Conservation (phyloP, 345 rosid species). For the Dipteronia dyeriana region DNA sequence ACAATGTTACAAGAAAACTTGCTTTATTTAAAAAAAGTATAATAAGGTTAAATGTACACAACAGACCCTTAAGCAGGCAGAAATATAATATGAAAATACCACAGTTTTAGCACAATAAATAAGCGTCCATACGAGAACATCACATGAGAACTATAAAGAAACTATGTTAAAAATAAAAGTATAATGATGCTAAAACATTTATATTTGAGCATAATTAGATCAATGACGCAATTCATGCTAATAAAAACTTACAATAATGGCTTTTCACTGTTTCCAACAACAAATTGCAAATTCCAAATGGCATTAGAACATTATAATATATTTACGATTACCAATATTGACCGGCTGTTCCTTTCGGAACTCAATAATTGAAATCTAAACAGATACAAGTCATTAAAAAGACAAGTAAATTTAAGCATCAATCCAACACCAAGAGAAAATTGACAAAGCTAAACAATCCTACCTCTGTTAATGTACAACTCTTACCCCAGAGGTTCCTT, state of each 20-base stretch:
- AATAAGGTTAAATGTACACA: constrained; percentile 4
- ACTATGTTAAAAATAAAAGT: not conserved
- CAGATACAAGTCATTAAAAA: not conserved
- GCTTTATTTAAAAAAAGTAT: not conserved
- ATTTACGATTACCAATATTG: not conserved
- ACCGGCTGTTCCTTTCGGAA: not conserved
- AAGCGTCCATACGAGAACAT: not conserved
- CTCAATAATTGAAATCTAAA: not conserved
- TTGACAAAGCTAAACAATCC: not conserved
- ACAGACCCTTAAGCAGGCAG: not conserved
- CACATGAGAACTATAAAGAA: not conserved
- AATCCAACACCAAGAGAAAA: not conserved
- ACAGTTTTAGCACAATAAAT: not conserved
- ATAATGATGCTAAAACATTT: not conserved
- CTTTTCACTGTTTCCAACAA: not conserved
- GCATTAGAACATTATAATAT: not conserved
- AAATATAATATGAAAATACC: not conserved
- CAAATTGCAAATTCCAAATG: not conserved
- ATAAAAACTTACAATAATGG: not conserved
- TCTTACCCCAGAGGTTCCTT: not conserved
- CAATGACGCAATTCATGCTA: not conserved
- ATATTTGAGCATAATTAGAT: not conserved
- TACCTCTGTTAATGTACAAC: not conserved
- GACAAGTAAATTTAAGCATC: not conserved
- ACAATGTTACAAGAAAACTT: constrained; percentile 7